Conservation (phyloP, 495 filamentous ascomycete species). For the Glutinoglossum americanum region DNA sequence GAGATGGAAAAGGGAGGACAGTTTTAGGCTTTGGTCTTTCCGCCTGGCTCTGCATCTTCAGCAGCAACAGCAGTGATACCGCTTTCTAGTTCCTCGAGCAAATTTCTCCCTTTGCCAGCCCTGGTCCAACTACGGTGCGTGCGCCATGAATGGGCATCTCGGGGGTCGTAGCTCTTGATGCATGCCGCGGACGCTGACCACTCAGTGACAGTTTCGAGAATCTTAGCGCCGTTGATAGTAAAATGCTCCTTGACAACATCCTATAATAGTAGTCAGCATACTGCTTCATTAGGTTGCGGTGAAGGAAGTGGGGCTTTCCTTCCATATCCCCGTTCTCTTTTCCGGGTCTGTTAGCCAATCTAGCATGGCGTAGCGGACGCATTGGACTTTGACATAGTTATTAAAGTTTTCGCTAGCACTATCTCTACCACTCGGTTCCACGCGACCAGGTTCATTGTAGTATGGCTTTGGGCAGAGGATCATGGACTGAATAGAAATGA, state of each 20-base stretch:
- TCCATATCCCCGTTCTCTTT: neutral
- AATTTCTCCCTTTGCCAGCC: slow-evolving; percentile 1
- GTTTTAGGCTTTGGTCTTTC: neutral
- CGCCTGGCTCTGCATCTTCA: neutral
- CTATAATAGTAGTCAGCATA: neutral
- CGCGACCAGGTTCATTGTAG: slow-evolving; percentile 2
- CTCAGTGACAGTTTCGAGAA: neutral
- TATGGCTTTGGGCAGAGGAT: slow-evolving; percentile 2
- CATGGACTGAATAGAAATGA: slow-evolving; percentile 4
- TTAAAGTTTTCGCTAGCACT: neutral
- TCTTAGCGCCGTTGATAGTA: neutral
- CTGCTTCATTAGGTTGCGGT: neutral
- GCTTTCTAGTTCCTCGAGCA: neutral
- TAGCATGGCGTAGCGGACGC: neutral
- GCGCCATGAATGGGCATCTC: neutral
- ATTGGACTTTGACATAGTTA: neutral
- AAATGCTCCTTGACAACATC: slow-evolving; percentile 1
- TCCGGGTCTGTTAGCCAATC: neutral
- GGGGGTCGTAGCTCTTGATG: slow-evolving; percentile 1
- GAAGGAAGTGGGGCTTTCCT: neutral
- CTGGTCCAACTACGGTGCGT: neutral
- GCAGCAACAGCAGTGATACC: neutral
- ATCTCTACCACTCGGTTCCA: neutral
- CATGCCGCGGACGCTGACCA: neutral
- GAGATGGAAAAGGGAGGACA: neutral